Percentiles rank a stretch among this genome's conserved stretches.
Evolutionary conservation across 306 rosid genomes (phyloP).

Genomic region (Quercus wislizeni): DNA sequence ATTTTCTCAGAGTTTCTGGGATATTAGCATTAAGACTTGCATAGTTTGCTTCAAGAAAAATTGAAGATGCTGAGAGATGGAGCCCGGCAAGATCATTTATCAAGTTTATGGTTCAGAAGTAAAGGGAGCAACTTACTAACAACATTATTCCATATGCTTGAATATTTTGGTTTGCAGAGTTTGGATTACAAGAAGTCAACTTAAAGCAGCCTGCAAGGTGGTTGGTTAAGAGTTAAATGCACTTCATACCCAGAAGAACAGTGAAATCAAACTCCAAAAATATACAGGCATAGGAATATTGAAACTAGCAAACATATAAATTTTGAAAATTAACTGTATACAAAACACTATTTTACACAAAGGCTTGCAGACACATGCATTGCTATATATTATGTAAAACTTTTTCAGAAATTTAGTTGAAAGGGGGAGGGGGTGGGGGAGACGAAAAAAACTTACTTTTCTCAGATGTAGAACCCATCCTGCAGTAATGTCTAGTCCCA

Average conservation of each 20-base stretch:
- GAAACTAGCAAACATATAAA: neutral
- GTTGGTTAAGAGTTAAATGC: slow-evolving; percentile 36
- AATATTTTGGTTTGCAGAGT: slow-evolving; percentile 68
- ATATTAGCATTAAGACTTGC: neutral
- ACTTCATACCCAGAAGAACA: neutral
- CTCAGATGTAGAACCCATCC: slow-evolving; percentile 84
- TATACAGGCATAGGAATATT: neutral
- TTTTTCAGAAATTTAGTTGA: slow-evolving; percentile 3
- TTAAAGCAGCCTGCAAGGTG: slow-evolving; percentile 78
- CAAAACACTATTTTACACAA: neutral
- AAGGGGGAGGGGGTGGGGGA: neutral
- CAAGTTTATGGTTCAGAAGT: slow-evolving; percentile 25
- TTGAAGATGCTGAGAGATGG: slow-evolving; percentile 1
- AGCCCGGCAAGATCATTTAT: slow-evolving; percentile 3
- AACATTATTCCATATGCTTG: slow-evolving; percentile 85
- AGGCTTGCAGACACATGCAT: neutral
- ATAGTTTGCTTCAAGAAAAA: neutral
- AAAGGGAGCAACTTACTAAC: slow-evolving; percentile 58
- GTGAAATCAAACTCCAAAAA: neutral
- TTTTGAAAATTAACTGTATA: neutral
- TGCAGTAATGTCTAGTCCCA: slow-evolving; percentile 81
- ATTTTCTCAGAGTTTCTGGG: slow-evolving; percentile 3
- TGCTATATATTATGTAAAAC: neutral
- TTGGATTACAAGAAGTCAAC: slow-evolving; percentile 80
- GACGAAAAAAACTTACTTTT: slow-evolving; percentile 45